Percentiles rank a stretch among this genome's conserved stretches.
phyloP scores from a whole-genome alignment of 2,329 filamentous ascomycete species.

The Fusarium concolor region DNA sequence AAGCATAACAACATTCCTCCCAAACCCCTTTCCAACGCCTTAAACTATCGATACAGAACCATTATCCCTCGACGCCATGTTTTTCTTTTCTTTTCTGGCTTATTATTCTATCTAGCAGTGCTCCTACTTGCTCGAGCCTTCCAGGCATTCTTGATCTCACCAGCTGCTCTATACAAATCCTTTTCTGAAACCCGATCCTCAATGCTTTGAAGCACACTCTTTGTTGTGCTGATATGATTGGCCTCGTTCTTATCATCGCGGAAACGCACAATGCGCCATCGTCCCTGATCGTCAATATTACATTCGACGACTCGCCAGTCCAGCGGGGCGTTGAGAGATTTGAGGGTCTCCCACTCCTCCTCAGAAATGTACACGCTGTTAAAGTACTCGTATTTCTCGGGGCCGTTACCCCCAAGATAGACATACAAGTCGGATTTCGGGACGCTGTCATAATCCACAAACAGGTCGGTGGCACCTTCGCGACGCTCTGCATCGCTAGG shows the following conservation, averaged over 20 bases:
- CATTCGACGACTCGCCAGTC: conserved; percentile 92
- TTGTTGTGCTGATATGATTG: conserved; percentile 87
- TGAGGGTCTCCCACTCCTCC: conserved; percentile 86
- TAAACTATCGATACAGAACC: conserved; percentile 32
- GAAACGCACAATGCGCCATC: conserved; percentile 91
- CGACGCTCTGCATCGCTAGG: conserved; percentile 75
- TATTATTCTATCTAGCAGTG: conserved; percentile 62
- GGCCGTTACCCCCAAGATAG: conserved; percentile 68
- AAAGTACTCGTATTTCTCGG: conserved; percentile 72
- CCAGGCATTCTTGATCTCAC: conserved; percentile 81
- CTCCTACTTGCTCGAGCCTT: conserved; percentile 62
- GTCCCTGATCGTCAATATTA: conserved; percentile 77
- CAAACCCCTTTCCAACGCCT: conserved; percentile 36
- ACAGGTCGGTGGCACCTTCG: conserved; percentile 72
- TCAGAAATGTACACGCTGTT: conserved; percentile 75
- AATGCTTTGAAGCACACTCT: conserved; percentile 91
- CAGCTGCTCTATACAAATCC: conserved; percentile 78
- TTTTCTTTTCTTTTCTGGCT: neutral
- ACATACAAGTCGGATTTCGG: conserved; percentile 80
- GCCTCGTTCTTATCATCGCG: conserved; percentile 92
- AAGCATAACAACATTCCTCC: neutral
- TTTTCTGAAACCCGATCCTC: conserved; percentile 84
- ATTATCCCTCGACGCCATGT: conserved; percentile 31
- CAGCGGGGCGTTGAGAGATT: conserved; percentile 78
- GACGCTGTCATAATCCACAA: conserved; percentile 81